Percentiles rank a stretch among this genome's conserved stretches.
phyloP scores from a whole-genome alignment of 2,329 filamentous ascomycete genomes.

The Trichoderma sp. region DNA sequence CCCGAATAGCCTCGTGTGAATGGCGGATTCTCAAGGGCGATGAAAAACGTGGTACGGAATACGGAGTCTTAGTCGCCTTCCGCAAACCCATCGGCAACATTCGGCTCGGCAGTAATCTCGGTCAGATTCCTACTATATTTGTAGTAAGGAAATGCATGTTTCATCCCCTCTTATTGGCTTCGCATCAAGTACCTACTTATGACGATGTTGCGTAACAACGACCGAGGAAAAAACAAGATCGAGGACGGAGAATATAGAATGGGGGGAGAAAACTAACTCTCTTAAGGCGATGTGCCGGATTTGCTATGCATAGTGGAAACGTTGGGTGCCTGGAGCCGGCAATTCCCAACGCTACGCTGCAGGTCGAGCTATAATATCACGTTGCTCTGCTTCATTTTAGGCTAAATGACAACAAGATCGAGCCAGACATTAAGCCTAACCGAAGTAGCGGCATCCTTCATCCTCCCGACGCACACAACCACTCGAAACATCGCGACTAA shows the following conservation, averaged over 20 bases:
- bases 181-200: not conserved
- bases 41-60: not conserved
- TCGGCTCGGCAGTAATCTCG: slow-evolving; percentile 15
- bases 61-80: not conserved
- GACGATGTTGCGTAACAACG: not conserved
- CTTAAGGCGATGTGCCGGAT: slow-evolving; percentile 5
- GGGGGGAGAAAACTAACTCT: not conserved
- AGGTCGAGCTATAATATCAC: not conserved
- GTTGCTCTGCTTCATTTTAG: not conserved
- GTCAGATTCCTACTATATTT: not conserved
- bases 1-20: not conserved
- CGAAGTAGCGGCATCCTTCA: not conserved
- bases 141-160: not conserved
- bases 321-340: not conserved
- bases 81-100: not conserved
- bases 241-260: not conserved
- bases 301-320: not conserved
- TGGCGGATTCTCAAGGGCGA: not conserved
- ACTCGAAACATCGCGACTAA: not conserved
- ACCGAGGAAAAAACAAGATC: not conserved
- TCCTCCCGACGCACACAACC: not conserved
- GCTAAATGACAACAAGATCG: slow-evolving; percentile 4
- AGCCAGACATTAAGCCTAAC: slow-evolving; percentile 8
- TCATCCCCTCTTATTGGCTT: not conserved
- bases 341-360: not conserved